Evolutionary conservation across 345 rosid genomes (phyloP), one percentile per base, ranked within the genome.

Genomic region (Streptanthus diversifolius): DNA sequence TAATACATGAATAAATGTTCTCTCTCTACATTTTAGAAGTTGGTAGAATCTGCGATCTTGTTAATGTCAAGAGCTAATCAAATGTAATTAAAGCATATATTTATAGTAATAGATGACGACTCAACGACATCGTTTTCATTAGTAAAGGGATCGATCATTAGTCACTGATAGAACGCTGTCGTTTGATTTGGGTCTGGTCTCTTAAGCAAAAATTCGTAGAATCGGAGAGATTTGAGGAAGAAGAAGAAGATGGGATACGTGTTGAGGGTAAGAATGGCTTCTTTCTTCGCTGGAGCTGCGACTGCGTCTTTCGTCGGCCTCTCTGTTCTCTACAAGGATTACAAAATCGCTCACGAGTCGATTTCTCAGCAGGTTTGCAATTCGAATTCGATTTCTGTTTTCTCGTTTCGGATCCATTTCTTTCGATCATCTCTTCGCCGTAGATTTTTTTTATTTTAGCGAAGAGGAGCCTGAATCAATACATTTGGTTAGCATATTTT

Each of bases 261-360:
- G 18, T 58, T 90, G 74, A 84, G 97, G 75, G 98, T 92, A 73
- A 87, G 99, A 80, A 79, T 92, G 76, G 97, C 96, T 32, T 90
- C 99, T 8, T 95, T 95, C 82, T 92, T 92, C 71, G 85, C 97
- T 13, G 98, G 97, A 59, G 92, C 93, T 0, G 92, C 99, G 11
- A 74, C 90, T 69, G 92, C 98, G 37, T 95, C 99, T 14, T 82
- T 83, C 63, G 45, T 83, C 17, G 99, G 97, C 3, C 70, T 95
- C 41, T 86, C 82, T 76, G 12, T 90, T 49, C 97, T 95, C 54
- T 87, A 87, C 63, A 85, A 86, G 71, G 99, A 95, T 75, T 95
- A 90, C 88, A 87, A 87, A 73, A 69, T 79, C 75, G 95, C 95
- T 62, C 93, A 91, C 71, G 83, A 88, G 62, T 81, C 98, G 66